Evolutionary conservation across 192 early-diverging fungal species (phyloP).

Genomic region (Neocallimastix lanati): DNA sequence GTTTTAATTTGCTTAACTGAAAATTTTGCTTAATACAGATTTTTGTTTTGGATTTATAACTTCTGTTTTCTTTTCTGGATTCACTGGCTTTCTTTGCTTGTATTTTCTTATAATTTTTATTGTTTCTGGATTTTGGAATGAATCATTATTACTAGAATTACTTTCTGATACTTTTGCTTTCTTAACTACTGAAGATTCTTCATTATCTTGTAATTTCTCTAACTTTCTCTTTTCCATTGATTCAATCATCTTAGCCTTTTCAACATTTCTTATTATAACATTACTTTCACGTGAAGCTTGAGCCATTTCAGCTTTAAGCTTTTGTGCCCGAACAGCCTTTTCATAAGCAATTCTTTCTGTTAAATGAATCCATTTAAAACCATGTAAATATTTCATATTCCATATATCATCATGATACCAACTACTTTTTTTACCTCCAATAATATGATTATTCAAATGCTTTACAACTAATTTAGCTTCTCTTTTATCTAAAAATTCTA

Average conservation of each 20-base stretch:
- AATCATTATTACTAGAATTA: neutral
- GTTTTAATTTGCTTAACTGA: no score
- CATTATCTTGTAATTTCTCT: neutral
- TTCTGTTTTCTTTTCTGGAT: neutral
- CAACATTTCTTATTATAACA: constrained; percentile 71
- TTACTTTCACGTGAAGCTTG: constrained; percentile 76
- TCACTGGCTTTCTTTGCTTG: neutral
- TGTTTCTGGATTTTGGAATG: neutral
- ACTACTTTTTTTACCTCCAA: constrained; percentile 72
- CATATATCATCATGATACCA: constrained; percentile 87
- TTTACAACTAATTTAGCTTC: constrained; percentile 59
- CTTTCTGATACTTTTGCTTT: neutral
- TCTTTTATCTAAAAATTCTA: constrained; percentile 87
- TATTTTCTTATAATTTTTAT: neutral
- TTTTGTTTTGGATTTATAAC: neutral
- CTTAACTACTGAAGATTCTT: neutral
- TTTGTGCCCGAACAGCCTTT: constrained; percentile 54
- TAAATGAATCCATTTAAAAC: constrained; percentile 92
- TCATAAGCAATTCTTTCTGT: constrained; percentile 79
- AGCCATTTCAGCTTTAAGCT: constrained; percentile 59
- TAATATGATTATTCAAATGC: constrained; percentile 59
- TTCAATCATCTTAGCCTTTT: constrained; percentile 67
- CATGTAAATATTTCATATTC: constrained; percentile 89
- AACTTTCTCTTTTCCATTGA: constrained; percentile 54
- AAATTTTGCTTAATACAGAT: neutral